Evolutionary conservation across 2,329 filamentous ascomycete genomes (phyloP), one percentile per base, ranked within the genome.

Genomic region (Neopestalotiopsis sp.): DNA sequence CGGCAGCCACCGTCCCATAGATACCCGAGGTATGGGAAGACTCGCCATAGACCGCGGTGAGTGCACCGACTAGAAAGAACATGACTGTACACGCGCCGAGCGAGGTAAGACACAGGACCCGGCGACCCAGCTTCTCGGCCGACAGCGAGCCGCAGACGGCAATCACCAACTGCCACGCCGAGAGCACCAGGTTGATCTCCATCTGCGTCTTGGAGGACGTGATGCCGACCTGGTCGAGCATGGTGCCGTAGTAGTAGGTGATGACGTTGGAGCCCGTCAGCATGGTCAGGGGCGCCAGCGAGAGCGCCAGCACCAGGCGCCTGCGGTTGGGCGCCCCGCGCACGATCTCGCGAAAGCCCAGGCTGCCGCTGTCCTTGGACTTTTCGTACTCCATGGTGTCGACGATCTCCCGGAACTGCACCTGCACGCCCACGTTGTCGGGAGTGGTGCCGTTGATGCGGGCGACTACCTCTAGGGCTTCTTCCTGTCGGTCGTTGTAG

Each of bases 221-320:
- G 52, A 87, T 81, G 2, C 84, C 85, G 3, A 84, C 84, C 17
- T 79, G 83, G 67, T 80, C 76, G 0, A 87, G 79, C 74, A 84
- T 81, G 1, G 74, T 70, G 1, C 82, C 81, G 4, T 84, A 78
- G 71, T 83, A 84, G 69, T 80, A 82, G 5, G 78, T 81, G 1
- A 78, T 79, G 65, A 84, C 81, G 61, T 81, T 78, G 58, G 82
- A 83, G 1, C 81, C 81, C 0, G 75, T 76, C 17, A 79, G 74
- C 49, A 76, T 79, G 2, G 78, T 80, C n/a, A 75, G 73, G 1
- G 75, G 45, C 38, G 63, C 63, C 38, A 49, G 9, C 3, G 63
- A 49, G 12, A 56, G 20, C n/a, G 63, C 45, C 9, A 65, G n/a
- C 24, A 52, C 17, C 12, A 65, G 10, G n/a, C 63, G 38, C 12